Conservation (phyloP, 2,329 filamentous ascomycete species). For the Aurifilum marmelostoma region DNA sequence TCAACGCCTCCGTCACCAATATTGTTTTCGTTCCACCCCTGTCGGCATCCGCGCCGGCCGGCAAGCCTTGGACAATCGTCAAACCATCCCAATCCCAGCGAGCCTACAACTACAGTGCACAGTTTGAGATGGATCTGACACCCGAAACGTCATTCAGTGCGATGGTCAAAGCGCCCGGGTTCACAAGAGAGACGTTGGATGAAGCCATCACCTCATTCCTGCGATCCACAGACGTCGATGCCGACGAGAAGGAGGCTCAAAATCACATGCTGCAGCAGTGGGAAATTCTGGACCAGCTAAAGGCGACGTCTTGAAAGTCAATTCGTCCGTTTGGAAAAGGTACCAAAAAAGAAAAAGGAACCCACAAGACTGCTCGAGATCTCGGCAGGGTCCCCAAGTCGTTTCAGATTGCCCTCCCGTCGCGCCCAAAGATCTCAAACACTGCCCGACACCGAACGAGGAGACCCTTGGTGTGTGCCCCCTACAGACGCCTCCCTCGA, state of each 20-base stretch:
- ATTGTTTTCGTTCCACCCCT: slow-evolving; percentile 71
- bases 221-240: slow-evolving; percentile 35
- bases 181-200: slow-evolving; percentile 52
- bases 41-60: slow-evolving; percentile 42
- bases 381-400: slow-evolving; percentile 4
- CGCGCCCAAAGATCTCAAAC: slow-evolving; percentile 11
- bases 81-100: slow-evolving; percentile 76
- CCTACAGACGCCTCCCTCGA: neutral
- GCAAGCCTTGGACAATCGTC: slow-evolving; percentile 64
- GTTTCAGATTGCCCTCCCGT: slow-evolving; percentile 27
- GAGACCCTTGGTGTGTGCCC: neutral
- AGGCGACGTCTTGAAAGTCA: slow-evolving; percentile 23
- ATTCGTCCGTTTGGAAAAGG: slow-evolving; percentile 35
- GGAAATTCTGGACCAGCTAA: slow-evolving; percentile 43
- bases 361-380: slow-evolving; percentile 9
- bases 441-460: neutral
- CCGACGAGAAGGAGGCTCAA: slow-evolving; percentile 42
- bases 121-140: slow-evolving; percentile 55
- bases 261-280: slow-evolving; percentile 44
- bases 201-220: slow-evolving; percentile 53
- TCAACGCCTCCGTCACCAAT: slow-evolving; percentile 84
- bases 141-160: slow-evolving; percentile 48
- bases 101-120: slow-evolving; percentile 67
- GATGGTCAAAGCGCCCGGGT: slow-evolving; percentile 51
- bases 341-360: slow-evolving; percentile 6